Percentiles rank a stretch among this genome's conserved stretches.
phyloP scores from a whole-genome alignment of 306 rosid genomes.

The Pterocarpus macrocarpus region DNA sequence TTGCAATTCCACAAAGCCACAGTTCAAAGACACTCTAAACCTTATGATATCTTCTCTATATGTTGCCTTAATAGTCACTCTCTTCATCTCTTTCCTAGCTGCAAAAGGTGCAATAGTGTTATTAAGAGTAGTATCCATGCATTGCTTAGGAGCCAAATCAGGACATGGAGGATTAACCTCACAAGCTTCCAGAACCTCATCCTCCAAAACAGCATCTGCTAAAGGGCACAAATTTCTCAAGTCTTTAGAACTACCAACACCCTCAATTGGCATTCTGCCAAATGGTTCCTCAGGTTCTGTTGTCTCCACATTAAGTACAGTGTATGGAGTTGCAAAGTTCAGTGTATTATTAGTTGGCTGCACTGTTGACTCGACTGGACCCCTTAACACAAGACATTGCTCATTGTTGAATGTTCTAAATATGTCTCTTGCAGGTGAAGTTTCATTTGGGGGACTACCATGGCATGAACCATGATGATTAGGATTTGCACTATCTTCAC shows the following conservation, averaged over 20 bases:
- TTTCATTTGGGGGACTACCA: slow-evolving; percentile 68
- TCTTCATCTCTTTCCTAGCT: slow-evolving; percentile 59
- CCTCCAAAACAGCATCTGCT: slow-evolving; percentile 65
- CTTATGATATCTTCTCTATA: slow-evolving; percentile 81
- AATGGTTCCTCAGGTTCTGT: slow-evolving; percentile 65
- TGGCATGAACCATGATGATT: slow-evolving; percentile 73
- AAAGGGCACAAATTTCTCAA: slow-evolving; percentile 76
- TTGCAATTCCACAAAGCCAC: slow-evolving; percentile 61
- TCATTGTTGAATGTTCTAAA: slow-evolving; percentile 43
- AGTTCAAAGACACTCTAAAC: slow-evolving; percentile 65
- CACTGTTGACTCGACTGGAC: slow-evolving; percentile 54
- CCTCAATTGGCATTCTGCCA: slow-evolving; percentile 73
- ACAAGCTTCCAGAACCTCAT: slow-evolving; percentile 60
- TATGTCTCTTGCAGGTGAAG: slow-evolving; percentile 48
- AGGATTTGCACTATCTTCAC: slow-evolving; percentile 68
- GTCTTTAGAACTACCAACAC: slow-evolving; percentile 83
- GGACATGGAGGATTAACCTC: slow-evolving; percentile 55
- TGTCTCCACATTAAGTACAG: slow-evolving; percentile 47
- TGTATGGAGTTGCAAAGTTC: slow-evolving; percentile 37
- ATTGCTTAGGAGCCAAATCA: slow-evolving; percentile 54
- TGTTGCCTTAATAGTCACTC: slow-evolving; percentile 73
- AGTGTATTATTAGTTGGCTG: slow-evolving; percentile 45
- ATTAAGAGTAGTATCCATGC: slow-evolving; percentile 34
- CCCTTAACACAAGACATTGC: slow-evolving; percentile 50
- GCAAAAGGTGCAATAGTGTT: slow-evolving; percentile 37